Percentiles rank a stretch among this genome's conserved stretches.
Evolutionary conservation across 805 yeast species (phyloP).

Genomic region (Candida ovalis): DNA sequence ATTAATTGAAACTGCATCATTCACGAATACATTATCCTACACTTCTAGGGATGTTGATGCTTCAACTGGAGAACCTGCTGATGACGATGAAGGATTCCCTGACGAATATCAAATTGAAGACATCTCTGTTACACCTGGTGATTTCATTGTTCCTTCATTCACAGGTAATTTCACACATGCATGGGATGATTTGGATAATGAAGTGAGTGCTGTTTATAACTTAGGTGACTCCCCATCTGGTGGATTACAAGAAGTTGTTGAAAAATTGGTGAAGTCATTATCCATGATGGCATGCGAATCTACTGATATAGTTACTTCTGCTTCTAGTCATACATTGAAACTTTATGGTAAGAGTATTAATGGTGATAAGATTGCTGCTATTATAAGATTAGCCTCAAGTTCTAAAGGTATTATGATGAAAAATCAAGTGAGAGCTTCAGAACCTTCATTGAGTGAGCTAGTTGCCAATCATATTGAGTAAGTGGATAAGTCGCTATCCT

Average conservation of each 20-base stretch:
- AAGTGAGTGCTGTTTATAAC: conserved; percentile 63
- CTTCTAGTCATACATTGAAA: conserved; percentile 66
- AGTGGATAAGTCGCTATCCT: background rate
- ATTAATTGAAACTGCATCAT: conserved; percentile 37
- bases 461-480: conserved; percentile 49
- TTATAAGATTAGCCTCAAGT: conserved; percentile 46
- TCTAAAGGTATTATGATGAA: conserved; percentile 50
- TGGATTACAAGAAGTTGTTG: conserved; percentile 53
- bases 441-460: conserved; percentile 43
- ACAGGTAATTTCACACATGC: conserved; percentile 69
- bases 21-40: conserved; percentile 68
- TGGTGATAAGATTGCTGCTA: conserved; percentile 49
- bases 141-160: conserved; percentile 73
- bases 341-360: conserved; percentile 74
- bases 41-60: conserved; percentile 78
- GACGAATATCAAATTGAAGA: conserved; percentile 93
- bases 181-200: conserved; percentile 69
- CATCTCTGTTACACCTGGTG: conserved; percentile 71
- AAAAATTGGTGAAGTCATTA: conserved; percentile 47
- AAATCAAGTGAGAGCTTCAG: conserved; percentile 56
- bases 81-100: conserved; percentile 78
- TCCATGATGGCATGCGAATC: conserved; percentile 74
- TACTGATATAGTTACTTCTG: conserved; percentile 57
- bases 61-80: conserved; percentile 60
- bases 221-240: conserved; percentile 41